Percentiles rank a stretch among this genome's conserved stretches.
phyloP scores from a whole-genome alignment of 1,284 basidiomycete species.

The Gomphus bonarii region DNA sequence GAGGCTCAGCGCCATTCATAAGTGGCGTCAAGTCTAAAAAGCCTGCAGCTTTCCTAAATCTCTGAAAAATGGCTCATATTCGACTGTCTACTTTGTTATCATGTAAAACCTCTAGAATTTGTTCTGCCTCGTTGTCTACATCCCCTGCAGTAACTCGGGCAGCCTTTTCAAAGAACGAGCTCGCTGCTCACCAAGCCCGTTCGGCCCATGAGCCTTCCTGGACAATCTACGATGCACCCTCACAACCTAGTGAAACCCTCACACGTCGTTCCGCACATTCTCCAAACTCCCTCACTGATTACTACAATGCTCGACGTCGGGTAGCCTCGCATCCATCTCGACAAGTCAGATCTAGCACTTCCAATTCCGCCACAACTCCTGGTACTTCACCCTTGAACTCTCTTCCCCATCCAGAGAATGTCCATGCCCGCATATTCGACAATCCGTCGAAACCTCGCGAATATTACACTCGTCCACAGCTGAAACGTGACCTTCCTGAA shows the following conservation, averaged over 20 bases:
- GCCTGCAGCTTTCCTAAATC: neutral
- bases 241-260: conserved; percentile 6
- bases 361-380: neutral
- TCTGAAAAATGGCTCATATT: neutral
- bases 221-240: conserved; percentile 7
- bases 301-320: neutral
- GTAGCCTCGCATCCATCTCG: neutral
- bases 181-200: neutral
- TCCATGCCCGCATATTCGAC: conserved; percentile 23
- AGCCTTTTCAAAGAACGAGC: neutral
- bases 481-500: conserved; percentile 31
- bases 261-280: conserved; percentile 9
- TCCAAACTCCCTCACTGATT: conserved; percentile 5
- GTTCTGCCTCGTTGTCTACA: neutral
- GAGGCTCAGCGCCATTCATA: too few relatives aligned
- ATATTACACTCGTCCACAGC: conserved; percentile 26
- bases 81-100: neutral
- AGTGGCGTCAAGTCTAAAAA: too few relatives aligned
- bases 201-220: neutral
- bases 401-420: neutral
- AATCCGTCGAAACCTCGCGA: conserved; percentile 24
- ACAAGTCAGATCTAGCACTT: conserved; percentile 5
- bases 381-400: conserved; percentile 1
- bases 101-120: neutral
- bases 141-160: neutral